Evolutionary conservation across 2,329 filamentous ascomycete species (phyloP).

Genomic region (Beauveria varroae): DNA sequence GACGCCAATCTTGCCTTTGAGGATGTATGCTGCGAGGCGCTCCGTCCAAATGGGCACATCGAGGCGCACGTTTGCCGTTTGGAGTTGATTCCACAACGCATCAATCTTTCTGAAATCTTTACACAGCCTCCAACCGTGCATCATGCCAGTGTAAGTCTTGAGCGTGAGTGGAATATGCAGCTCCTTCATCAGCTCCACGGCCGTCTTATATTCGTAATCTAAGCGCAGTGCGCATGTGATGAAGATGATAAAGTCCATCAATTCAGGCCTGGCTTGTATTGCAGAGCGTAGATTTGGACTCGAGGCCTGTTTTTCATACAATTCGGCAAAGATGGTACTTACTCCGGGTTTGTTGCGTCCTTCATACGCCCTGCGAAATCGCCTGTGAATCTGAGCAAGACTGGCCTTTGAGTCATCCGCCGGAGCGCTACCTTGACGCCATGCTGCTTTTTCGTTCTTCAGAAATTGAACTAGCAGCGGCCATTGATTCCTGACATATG

Average conservation of each 20-base stretch:
- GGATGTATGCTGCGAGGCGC: slow-evolving; percentile 59
- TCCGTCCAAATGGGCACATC: slow-evolving; percentile 64
- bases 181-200: slow-evolving; percentile 34
- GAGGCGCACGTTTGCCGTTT: slow-evolving; percentile 47
- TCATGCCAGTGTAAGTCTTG: slow-evolving; percentile 65
- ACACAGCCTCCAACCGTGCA: slow-evolving; percentile 59
- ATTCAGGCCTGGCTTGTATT: slow-evolving; percentile 26
- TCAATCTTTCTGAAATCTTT: slow-evolving; percentile 54
- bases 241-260: slow-evolving; percentile 33
- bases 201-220: slow-evolving; percentile 24
- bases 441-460: slow-evolving; percentile 15
- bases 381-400: slow-evolving; percentile 20
- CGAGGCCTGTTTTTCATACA: slow-evolving; percentile 20
- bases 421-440: slow-evolving; percentile 14
- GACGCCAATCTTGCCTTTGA: slow-evolving; percentile 40
- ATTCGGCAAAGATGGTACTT: slow-evolving; percentile 26
- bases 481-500: slow-evolving; percentile 25
- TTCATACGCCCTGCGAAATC: slow-evolving; percentile 23
- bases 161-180: slow-evolving; percentile 51
- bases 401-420: neutral
- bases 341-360: slow-evolving; percentile 23
- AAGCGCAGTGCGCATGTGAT: slow-evolving; percentile 30
- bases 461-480: slow-evolving; percentile 19
- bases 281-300: slow-evolving; percentile 19
- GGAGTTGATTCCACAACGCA: slow-evolving; percentile 59